These are phyloP conservation scores for Mrakia frigida DNA, from an alignment of 768 basidiomycete genomes.

Conservation along the genomic window DNA sequence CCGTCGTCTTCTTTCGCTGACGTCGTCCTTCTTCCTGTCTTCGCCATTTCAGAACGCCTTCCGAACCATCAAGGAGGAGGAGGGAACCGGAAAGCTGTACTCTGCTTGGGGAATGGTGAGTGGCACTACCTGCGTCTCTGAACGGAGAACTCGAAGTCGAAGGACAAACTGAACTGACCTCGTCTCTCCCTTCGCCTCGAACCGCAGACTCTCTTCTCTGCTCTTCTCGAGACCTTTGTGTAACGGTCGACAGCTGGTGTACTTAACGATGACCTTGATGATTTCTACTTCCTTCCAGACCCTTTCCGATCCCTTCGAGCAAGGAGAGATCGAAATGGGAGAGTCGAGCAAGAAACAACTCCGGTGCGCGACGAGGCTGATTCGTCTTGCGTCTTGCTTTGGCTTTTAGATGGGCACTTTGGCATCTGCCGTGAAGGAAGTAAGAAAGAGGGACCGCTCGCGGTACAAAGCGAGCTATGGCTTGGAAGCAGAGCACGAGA, in stretches of 20 bases:
- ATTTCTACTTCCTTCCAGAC: background rate
- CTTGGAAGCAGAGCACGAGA: too few relatives aligned
- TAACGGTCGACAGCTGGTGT: background rate
- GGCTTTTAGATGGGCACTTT: too few relatives aligned
- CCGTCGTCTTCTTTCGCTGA: background rate
- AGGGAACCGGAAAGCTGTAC: background rate
- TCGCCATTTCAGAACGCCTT: background rate
- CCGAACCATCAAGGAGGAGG: conserved; percentile 6
- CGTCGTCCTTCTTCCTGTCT: background rate
- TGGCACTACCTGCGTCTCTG: background rate
- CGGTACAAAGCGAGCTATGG: too few relatives aligned
- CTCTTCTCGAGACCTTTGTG: conserved; percentile 1
- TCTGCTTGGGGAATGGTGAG: conserved; percentile 1
- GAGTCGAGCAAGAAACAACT: too few relatives aligned
- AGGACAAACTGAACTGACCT: too few relatives aligned
- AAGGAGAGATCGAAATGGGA: too few relatives aligned
- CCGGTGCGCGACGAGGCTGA: too few relatives aligned
- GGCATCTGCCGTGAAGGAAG: too few relatives aligned
- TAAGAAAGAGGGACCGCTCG: too few relatives aligned
- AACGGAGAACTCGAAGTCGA: too few relatives aligned
- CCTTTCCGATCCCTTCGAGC: too few relatives aligned
- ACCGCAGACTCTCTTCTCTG: background rate
- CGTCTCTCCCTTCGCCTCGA: background rate
- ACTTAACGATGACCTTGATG: conserved; percentile 5
- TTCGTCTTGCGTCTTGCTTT: too few relatives aligned